Evolutionary conservation across 192 early-diverging fungal genomes (phyloP).

Genomic region (Linnemannia exigua): DNA sequence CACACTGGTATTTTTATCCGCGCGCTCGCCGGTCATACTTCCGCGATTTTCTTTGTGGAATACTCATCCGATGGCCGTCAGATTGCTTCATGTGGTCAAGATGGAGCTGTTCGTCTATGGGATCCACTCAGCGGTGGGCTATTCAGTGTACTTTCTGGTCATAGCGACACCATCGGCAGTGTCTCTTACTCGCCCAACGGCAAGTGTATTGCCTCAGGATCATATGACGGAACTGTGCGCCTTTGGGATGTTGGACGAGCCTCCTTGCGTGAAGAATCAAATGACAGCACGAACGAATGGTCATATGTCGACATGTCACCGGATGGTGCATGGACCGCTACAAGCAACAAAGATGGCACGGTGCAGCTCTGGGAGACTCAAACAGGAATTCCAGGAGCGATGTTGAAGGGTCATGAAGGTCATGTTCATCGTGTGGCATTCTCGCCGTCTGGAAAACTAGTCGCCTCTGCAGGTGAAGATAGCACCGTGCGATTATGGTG

Average conservation of each 20-base stretch:
- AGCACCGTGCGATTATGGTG: not conserved
- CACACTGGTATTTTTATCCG: too few relatives aligned
- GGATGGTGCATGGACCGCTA: not conserved
- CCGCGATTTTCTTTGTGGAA: too few relatives aligned
- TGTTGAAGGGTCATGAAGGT: not conserved
- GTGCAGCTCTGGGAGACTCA: not conserved
- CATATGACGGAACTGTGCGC: not conserved
- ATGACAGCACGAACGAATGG: not conserved
- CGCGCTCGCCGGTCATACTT: too few relatives aligned
- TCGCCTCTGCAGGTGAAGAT: not conserved
- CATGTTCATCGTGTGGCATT: not conserved
- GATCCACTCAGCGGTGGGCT: not conserved
- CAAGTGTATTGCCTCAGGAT: not conserved
- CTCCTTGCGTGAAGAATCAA: not conserved
- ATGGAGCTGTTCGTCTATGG: not conserved
- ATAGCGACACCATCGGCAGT: not conserved
- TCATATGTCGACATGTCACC: not conserved
- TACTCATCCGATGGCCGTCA: not conserved
- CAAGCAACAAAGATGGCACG: not conserved
- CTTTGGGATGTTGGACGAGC: not conserved
- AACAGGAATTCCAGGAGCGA: not conserved
- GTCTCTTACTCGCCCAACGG: not conserved
- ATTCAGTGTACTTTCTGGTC: not conserved
- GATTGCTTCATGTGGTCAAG: too few relatives aligned
- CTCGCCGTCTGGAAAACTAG: not conserved